Evolutionary conservation across 495 filamentous ascomycete genomes (phyloP), one percentile per base, ranked within the genome.

Genomic region (Haplographium delicatum): DNA sequence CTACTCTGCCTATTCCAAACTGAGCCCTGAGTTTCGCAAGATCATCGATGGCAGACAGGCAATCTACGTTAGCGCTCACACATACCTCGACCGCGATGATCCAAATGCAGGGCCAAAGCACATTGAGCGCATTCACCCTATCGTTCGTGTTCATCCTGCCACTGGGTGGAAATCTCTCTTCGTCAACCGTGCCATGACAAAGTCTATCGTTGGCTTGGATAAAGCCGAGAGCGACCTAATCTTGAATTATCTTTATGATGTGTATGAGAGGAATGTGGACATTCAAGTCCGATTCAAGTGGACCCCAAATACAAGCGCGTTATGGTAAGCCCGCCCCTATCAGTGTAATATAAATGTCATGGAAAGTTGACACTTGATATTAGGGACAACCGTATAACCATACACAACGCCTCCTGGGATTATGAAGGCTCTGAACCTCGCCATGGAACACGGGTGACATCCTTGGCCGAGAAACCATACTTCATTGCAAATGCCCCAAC

Each of bases 91-190:
- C 60, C 75, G 83, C 25, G 67, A 80, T 24, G 61, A 83, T 51
- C 80, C 82, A 1, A 68, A 68, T 1, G 74, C 74, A 2, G 84
- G 84, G 0, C 82, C 83, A 0, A 75, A 81, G 57, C 77, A 69
- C 58, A 65, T 87, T 22, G 81, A 86, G 61, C 74, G 83, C 16
- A 69, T 75, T 25, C 84, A 87, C 60, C 83, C 82, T 0, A 65
- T 88, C 20, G 83, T 88, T 9, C 75, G 84, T 3, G 79, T 84
- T 7, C 84, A 88, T 62, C 84, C 88, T 0, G 83, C 89, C 0
- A 89, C 86, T 1, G 87, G 87, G 5, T 90, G 87, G 85, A 88
- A 87, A 64, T 74, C 68, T 2, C 69, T 91, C 7, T 91, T 81
- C 59, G 82, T 76, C 2, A 78, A 83, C 23, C 78, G 81, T 47